Evolutionary conservation across 495 filamentous ascomycete genomes (phyloP), one percentile per base, ranked within the genome.

Genomic region (Neurospora tetraspora): DNA sequence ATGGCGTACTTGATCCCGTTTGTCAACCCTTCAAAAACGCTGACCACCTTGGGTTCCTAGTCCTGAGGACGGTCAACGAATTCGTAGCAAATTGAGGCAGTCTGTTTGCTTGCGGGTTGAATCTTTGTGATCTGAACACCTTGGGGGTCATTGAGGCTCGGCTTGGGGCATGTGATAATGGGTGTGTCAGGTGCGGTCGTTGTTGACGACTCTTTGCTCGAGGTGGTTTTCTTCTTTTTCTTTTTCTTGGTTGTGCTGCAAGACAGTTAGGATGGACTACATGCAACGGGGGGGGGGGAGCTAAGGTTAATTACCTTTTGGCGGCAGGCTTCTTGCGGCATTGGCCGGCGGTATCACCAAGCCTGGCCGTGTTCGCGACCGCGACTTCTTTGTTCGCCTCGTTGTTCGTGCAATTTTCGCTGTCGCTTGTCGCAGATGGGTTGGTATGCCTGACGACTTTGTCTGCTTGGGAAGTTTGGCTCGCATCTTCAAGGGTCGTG

Each of bases 321-420:
- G 18, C 7, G 9, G 4, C 0, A 18, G 2, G 18, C 42, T 43
- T 43, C 3, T n/a, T 43, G n/a, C 6, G 5, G 42, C 42, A 0
- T n/a, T 43, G 3, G 18, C 42, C 2, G 18, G 42, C 7, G 7
- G 7, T 9, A 0, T 43, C 0, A 1, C 0, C 7, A n/a, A 1
- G 7, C 42, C n/a, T 2, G 3, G 18, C 2, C 3, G 7, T n/a
- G 7, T 43, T n/a, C 16, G 7, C 42, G 42, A 18, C 42, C 7
- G 42, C 7, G 2, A 43, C 0, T n/a, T 9, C 7, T 3, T 9
- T 20, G n/a, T 47, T 47, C 9, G n/a, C 9, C n/a, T 47, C 20
- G 43, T 1, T 10, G n/a, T 20, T 1, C n/a, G 43, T 11, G n/a
- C 3, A 0, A 3, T n/a, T 3, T 20, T 11, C 9, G n/a, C 0